Conservation (phyloP, 768 basidiomycete species). For the Leccinum incarnatum region DNA sequence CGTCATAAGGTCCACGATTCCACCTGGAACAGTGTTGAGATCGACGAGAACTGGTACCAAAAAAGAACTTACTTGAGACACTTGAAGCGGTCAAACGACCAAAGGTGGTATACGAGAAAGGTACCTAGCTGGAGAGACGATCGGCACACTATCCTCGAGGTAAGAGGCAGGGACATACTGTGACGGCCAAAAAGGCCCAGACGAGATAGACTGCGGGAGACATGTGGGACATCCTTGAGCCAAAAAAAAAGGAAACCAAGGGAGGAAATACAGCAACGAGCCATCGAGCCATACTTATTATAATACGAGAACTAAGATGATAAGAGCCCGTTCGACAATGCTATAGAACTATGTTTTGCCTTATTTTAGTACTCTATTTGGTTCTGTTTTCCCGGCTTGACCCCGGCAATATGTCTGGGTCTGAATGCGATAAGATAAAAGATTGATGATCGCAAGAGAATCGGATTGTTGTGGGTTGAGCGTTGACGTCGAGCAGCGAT, state of each 20-base stretch:
- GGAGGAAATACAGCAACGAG: not conserved
- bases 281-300: not conserved
- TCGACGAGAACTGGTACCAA: not conserved
- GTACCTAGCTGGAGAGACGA: not conserved
- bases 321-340: too few species aligned
- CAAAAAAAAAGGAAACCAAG: not conserved
- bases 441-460: too few species aligned
- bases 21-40: slow-evolving; percentile 42
- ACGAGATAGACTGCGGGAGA: slow-evolving; percentile 60
- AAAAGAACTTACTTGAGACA: slow-evolving; percentile 54
- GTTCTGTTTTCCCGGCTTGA: too few species aligned
- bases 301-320: too few species aligned
- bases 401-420: too few species aligned
- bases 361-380: too few species aligned
- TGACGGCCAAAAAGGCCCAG: slow-evolving; percentile 51
- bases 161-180: not conserved
- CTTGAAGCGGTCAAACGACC: slow-evolving; percentile 77
- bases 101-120: slow-evolving; percentile 72
- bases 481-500: too few species aligned
- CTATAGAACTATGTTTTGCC: too few species aligned
- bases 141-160: slow-evolving; percentile 8
- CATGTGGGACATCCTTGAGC: slow-evolving; percentile 53
- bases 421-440: too few species aligned
- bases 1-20: slow-evolving; percentile 62
- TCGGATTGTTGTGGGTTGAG: too few species aligned